These are phyloP conservation scores for Anethum foeniculum DNA, from an alignment of 140 eudicot genomes.

Conservation along the genomic window DNA sequence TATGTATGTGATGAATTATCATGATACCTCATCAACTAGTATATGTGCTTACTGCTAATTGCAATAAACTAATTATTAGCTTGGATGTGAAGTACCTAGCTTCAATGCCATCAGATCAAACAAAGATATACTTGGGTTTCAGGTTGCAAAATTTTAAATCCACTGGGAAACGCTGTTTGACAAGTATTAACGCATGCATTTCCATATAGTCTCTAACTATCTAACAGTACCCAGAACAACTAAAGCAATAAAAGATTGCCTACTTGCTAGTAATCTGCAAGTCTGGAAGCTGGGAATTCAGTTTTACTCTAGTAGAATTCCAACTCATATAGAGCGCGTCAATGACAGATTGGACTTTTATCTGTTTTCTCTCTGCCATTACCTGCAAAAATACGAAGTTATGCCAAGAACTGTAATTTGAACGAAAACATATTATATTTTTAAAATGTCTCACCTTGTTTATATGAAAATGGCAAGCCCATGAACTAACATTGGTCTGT, in stretches of 20 bases:
- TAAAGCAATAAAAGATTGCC: conserved; percentile 5
- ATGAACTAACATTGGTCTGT: conserved; percentile 40
- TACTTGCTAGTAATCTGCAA: conserved; percentile 55
- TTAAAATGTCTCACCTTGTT: conserved; percentile 47
- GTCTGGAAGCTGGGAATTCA: conserved; percentile 39
- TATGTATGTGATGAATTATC: not conserved
- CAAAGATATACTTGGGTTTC: not conserved
- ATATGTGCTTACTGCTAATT: not conserved
- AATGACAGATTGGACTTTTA: conserved; percentile 38
- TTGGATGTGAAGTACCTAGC: not conserved
- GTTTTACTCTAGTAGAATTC: conserved; percentile 24
- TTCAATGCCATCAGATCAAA: not conserved
- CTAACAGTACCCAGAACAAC: not conserved
- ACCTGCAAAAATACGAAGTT: conserved; percentile 40
- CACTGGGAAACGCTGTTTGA: not conserved
- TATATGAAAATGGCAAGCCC: conserved; percentile 88
- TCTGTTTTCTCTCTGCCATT: conserved; percentile 34
- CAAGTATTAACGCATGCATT: not conserved
- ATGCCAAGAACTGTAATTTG: not conserved
- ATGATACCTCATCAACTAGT: not conserved
- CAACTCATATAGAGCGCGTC: conserved; percentile 45
- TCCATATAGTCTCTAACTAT: not conserved
- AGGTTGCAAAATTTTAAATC: not conserved
- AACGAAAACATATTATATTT: not conserved
- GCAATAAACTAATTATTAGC: not conserved